Percentiles rank a stretch among this genome's conserved stretches.
These are phyloP conservation scores for Chrysosporium queenslandicum DNA, from an alignment of 2,329 filamentous ascomycete species.

Conservation along the genomic window DNA sequence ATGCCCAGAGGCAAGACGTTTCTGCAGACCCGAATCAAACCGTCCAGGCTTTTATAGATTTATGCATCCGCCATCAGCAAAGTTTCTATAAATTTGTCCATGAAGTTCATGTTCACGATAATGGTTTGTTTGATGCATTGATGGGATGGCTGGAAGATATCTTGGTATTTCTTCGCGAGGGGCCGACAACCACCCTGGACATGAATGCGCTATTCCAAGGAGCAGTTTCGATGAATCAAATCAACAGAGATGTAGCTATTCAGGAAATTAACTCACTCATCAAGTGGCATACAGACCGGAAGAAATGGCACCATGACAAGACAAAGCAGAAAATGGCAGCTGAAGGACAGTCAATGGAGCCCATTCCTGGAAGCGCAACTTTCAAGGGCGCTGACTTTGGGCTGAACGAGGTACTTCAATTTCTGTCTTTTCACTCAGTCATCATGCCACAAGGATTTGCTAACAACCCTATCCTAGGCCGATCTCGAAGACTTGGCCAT, in stretches of 20 bases:
- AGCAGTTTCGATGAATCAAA: slow-evolving; percentile 53
- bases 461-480: slow-evolving; percentile 30
- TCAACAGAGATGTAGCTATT: slow-evolving; percentile 64
- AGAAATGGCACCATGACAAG: slow-evolving; percentile 98
- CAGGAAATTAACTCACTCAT: slow-evolving; percentile 77
- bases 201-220: slow-evolving; percentile 90
- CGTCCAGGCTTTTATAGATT: slow-evolving; percentile 93
- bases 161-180: slow-evolving; percentile 79
- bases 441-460: slow-evolving; percentile 2
- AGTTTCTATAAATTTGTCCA: slow-evolving; percentile 99
- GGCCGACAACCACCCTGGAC: slow-evolving; percentile 75
- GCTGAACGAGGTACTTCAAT: slow-evolving; percentile 55
- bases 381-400: slow-evolving; percentile 85
- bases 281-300: slow-evolving; percentile 85
- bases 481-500: slow-evolving; percentile 81
- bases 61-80: slow-evolving; percentile 87
- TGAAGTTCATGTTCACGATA: slow-evolving; percentile 93
- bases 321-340: slow-evolving; percentile 98
- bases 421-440: slow-evolving; percentile 13
- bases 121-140: slow-evolving; percentile 87
- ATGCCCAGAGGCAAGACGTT: slow-evolving; percentile 63
- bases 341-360: slow-evolving; percentile 43
- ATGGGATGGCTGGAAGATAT: slow-evolving; percentile 98
- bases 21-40: slow-evolving; percentile 96
- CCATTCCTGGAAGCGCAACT: slow-evolving; percentile 42